Evolutionary conservation across 2,329 filamentous ascomycete genomes (phyloP), one percentile per base, ranked within the genome.

Genomic region (Xylaria digitata): DNA sequence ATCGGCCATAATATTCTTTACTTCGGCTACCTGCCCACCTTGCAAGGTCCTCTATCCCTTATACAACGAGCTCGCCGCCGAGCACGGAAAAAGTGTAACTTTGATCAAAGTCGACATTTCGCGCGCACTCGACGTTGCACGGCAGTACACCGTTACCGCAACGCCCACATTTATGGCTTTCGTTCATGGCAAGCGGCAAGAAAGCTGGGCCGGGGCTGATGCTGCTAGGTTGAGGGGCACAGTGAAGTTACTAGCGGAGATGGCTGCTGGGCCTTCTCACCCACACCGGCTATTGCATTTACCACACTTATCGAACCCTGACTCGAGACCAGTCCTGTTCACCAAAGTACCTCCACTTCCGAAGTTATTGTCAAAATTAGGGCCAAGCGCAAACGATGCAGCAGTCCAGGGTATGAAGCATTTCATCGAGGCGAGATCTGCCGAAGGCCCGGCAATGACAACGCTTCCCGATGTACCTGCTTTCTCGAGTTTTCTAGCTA

Each of bases 121-220:
- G 17, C 81, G 85, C 13, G 89, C 90, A 2, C 86, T 84, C 63
- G 87, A 88, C 67, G 87, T 92, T 54, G 89, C 85, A 26, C 83
- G 83, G 48, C 85, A 85, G 66, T 96, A 92, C 76, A 81, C 84
- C 1, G 86, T 97, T 58, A 85, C 87, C 1, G 90, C 90, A 3
- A 97, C 94, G 0, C 95, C 95, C 0, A 97, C 94, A 0, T 97
- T 98, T 75, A 87, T 96, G 75, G 95, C 93, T 0, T 96, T 94
- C 75, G 80, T 95, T 8, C 90, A 86, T 59, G 93, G 94, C 1
- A 80, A 90, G 66, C 88, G 95, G 75, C 87, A 92, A 55, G 90
- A 93, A 68, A 86, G 91, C 71, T 98, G 94, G 94, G 86, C 85
- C 56, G 94, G 94, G 1, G 92, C 92, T 0, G 90, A 94, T 74